Percentiles rank a stretch among this genome's conserved stretches.
These are phyloP conservation scores for Prototheca wickerhamii DNA, from an alignment of 163 green algal species.

Conservation along the genomic window DNA sequence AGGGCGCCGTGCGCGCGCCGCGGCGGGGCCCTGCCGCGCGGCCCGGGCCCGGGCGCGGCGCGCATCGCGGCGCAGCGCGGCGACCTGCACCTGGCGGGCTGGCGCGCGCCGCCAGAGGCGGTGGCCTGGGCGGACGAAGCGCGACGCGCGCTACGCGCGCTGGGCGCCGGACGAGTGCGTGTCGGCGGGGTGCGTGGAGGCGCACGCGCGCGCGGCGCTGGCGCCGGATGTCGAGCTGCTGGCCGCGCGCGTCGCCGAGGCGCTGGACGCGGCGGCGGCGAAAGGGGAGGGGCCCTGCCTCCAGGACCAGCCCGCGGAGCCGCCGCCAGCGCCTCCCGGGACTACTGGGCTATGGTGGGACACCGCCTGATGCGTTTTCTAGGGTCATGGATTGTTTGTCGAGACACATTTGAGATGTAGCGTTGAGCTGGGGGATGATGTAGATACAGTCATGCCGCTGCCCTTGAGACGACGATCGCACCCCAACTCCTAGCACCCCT, in stretches of 20 bases:
- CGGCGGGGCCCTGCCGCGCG: neutral
- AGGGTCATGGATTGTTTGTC: neutral
- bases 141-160: slow-evolving; percentile 17
- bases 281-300: neutral
- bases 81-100: neutral
- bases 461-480: too few relatives aligned
- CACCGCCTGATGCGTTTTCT: neutral
- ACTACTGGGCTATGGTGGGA: slow-evolving; percentile 30
- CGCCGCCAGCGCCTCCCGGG: slow-evolving; percentile 11
- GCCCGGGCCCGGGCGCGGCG: neutral
- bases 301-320: neutral
- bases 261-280: slow-evolving; percentile 10
- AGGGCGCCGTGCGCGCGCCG: neutral
- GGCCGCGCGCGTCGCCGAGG: slow-evolving; percentile 17
- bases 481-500: too few relatives aligned
- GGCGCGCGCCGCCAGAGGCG: neutral
- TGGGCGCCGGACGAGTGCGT: slow-evolving; percentile 36
- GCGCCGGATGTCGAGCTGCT: slow-evolving; percentile 38
- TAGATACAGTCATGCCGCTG: too few relatives aligned
- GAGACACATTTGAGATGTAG: neutral
- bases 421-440: too few relatives aligned
- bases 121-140: slow-evolving; percentile 15
- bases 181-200: slow-evolving; percentile 54
- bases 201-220: slow-evolving; percentile 50
- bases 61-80: neutral